Conservation (phyloP, 2,329 filamentous ascomycete species). For the Ceratocystis harringtonii region DNA sequence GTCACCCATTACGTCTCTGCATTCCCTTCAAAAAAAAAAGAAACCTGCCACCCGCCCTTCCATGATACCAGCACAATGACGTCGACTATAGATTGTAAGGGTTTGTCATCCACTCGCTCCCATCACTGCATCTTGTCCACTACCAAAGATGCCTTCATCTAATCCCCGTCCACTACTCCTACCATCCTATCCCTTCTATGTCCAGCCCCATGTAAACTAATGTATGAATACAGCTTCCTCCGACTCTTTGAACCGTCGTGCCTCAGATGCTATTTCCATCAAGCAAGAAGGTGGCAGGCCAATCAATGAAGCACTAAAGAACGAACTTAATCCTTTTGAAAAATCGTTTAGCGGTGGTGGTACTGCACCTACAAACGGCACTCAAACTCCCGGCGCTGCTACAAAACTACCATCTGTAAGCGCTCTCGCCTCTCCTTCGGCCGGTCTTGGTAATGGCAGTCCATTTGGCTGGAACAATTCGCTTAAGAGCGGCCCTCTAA, state of each 20-base stretch:
- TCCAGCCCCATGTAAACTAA: background rate
- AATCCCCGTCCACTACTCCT: background rate
- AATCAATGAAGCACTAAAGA: conserved; percentile 34
- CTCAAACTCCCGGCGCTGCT: conserved; percentile 58
- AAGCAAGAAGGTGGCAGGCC: conserved; percentile 8
- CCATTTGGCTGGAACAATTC: conserved; percentile 38
- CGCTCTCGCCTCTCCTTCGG: conserved; percentile 76
- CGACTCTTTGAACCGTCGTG: conserved; percentile 4
- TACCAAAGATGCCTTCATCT: background rate
- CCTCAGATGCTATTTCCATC: conserved; percentile 7
- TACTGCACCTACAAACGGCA: conserved; percentile 5
- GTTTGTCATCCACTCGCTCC: conserved; percentile 6
- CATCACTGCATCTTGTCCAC: background rate
- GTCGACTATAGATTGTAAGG: conserved; percentile 13
- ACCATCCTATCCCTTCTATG: background rate
- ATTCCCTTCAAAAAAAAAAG: background rate
- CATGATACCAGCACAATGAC: conserved; percentile 14
- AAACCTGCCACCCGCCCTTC: conserved; percentile 1
- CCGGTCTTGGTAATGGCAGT: conserved; percentile 23
- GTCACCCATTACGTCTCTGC: background rate
- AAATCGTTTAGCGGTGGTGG: conserved; percentile 64
- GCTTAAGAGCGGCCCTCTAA: conserved; percentile 78
- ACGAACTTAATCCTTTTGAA: conserved; percentile 94
- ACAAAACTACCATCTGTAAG: conserved; percentile 79
- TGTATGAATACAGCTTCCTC: background rate